Evolutionary conservation across 2,329 filamentous ascomycete genomes (phyloP).

Genomic region (Aspergillus bombycis): DNA sequence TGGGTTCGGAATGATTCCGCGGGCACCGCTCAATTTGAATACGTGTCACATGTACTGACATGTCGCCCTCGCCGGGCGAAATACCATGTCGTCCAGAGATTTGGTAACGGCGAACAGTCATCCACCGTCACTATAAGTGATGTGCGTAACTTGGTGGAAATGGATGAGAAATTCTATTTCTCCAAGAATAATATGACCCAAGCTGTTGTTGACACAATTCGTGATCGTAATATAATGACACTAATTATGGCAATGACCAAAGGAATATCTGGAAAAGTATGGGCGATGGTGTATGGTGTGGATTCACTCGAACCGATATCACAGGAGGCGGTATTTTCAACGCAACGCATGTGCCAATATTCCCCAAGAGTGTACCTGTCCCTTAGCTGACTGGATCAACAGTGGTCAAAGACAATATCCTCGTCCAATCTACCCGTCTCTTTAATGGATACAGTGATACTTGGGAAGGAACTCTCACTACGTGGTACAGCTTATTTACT

Average conservation of each 20-base stretch:
- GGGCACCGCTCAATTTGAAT: not conserved
- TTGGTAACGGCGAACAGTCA: not conserved
- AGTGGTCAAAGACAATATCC: not conserved
- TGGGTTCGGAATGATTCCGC: not conserved
- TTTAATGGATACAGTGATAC: not conserved
- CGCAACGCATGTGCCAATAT: not conserved
- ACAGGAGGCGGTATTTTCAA: not conserved
- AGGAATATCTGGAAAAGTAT: not conserved
- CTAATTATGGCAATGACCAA: not conserved
- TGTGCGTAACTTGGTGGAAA: not conserved
- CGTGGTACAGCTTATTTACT: rapidly evolving
- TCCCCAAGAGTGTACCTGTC: not conserved
- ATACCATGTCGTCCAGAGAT: not conserved
- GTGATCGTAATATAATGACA: not conserved
- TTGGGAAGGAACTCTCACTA: rapidly evolving
- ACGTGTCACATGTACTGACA: not conserved
- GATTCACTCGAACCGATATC: not conserved
- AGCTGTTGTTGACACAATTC: not conserved
- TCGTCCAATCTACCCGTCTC: not conserved
- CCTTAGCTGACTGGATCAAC: not conserved
- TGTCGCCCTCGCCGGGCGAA: not conserved
- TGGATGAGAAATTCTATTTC: not conserved
- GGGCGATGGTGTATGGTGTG: not conserved
- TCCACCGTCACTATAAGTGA: not conserved
- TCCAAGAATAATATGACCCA: not conserved